These are phyloP conservation scores for Microbotryum silenes-acaulis DNA, from an alignment of 1,284 basidiomycete genomes.

Conservation along the genomic window DNA sequence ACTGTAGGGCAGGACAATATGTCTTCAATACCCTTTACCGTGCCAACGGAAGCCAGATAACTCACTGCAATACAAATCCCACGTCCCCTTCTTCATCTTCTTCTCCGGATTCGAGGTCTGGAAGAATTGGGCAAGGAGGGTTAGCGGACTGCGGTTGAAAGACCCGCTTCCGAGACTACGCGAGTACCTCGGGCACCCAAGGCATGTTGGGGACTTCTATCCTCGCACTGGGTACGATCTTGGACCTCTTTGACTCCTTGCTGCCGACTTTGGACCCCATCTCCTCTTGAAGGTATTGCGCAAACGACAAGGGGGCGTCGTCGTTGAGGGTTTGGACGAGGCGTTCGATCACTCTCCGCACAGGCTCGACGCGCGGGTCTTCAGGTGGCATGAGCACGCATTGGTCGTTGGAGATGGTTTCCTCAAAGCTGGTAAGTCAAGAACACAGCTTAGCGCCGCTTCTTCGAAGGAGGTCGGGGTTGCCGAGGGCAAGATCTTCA, in stretches of 20 bases:
- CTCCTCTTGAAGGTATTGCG: slow-evolving; percentile 39
- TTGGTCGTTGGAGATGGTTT: slow-evolving; percentile 43
- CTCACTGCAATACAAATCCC: slow-evolving; percentile 43
- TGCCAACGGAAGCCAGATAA: too few relatives aligned
- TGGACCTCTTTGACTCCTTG: slow-evolving; percentile 26
- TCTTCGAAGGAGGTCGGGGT: too few relatives aligned
- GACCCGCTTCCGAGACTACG: background rate
- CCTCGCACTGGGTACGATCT: slow-evolving; percentile 40
- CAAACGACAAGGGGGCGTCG: slow-evolving; percentile 41
- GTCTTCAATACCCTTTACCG: too few relatives aligned
- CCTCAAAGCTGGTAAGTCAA: slow-evolving; percentile 28
- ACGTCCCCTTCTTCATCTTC: slow-evolving; percentile 43
- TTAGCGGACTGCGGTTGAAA: slow-evolving; percentile 19
- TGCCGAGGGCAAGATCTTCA: background rate
- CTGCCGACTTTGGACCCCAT: slow-evolving; percentile 22
- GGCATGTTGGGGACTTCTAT: slow-evolving; percentile 41
- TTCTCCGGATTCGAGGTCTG: slow-evolving; percentile 45
- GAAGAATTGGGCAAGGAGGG: slow-evolving; percentile 28
- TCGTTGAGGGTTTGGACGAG: slow-evolving; percentile 40
- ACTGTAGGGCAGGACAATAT: slow-evolving; percentile 27
- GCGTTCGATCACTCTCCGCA: slow-evolving; percentile 37
- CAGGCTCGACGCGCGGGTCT: slow-evolving; percentile 41
- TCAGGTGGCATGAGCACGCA: slow-evolving; percentile 41
- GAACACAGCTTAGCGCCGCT: background rate
- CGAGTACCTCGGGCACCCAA: slow-evolving; percentile 30